Evolutionary conservation across 768 basidiomycete species (phyloP).

Genomic region (Leccinellum luteum): DNA sequence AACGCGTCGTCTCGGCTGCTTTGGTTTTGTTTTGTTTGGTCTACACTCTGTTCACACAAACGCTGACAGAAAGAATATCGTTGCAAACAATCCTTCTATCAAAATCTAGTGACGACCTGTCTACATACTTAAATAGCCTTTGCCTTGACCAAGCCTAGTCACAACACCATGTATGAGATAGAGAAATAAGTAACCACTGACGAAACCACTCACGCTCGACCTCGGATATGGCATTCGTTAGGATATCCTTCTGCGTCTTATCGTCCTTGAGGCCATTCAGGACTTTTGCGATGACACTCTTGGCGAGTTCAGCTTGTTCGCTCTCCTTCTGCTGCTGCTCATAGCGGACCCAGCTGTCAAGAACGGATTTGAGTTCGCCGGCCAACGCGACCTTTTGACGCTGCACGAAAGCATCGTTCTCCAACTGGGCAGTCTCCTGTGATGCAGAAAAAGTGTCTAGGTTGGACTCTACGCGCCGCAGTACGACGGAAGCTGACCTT

Average conservation of each 20-base stretch:
- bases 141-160: constrained; percentile 81
- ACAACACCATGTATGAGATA: not conserved
- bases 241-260: constrained; percentile 84
- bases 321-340: constrained; percentile 96
- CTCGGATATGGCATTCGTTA: constrained; percentile 76
- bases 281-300: constrained; percentile 86
- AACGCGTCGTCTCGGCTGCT: constrained; percentile 33
- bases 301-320: constrained; percentile 90
- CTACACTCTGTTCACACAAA: constrained; percentile 1
- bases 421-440: constrained; percentile 89
- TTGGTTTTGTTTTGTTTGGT: constrained; percentile 29
- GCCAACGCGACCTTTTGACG: constrained; percentile 86
- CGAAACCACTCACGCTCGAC: constrained; percentile 80
- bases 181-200: not conserved
- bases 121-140: constrained; percentile 73
- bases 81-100: constrained; percentile 17
- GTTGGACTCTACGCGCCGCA: not conserved
- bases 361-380: constrained; percentile 86
- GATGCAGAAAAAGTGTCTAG: not conserved
- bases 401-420: constrained; percentile 86
- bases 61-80: not conserved
- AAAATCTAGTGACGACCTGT: constrained; percentile 23
- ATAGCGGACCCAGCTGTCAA: constrained; percentile 97
- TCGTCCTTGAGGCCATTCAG: constrained; percentile 79
- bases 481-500: constrained; percentile 51